These are phyloP conservation scores for Leishmania gerbilli DNA, from an alignment of 208 protist species.

Conservation along the genomic window DNA sequence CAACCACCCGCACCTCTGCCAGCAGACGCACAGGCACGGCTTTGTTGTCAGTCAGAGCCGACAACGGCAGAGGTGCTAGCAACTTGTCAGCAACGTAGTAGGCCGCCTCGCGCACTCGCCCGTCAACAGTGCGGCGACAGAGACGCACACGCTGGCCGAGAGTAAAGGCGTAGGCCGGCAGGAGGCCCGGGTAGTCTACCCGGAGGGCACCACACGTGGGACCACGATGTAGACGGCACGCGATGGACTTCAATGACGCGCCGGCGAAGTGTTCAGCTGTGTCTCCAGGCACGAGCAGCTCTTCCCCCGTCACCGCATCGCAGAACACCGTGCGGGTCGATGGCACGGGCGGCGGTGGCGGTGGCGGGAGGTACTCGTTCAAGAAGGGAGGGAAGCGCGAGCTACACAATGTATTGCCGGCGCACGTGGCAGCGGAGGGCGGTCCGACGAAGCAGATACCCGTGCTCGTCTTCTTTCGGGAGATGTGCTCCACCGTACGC, in stretches of 20 bases:
- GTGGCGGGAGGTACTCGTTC: conserved; percentile 52
- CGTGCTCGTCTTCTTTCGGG: conserved; percentile 74
- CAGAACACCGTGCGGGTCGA: conserved; percentile 42
- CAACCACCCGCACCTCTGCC: conserved; percentile 59
- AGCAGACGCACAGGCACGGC: conserved; percentile 31
- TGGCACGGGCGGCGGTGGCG: conserved; percentile 8
- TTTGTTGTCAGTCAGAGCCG: background rate
- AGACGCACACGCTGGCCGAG: conserved; percentile 67
- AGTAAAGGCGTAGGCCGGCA: conserved; percentile 74
- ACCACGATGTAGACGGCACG: background rate
- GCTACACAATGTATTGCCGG: conserved; percentile 13
- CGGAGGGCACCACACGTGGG: background rate
- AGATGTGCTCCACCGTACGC: conserved; percentile 14
- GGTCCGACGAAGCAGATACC: conserved; percentile 80
- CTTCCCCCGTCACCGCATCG: conserved; percentile 35
- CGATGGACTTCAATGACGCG: background rate
- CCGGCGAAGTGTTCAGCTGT: background rate
- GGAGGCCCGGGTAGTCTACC: conserved; percentile 25
- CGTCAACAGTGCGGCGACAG: background rate
- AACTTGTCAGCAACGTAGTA: conserved; percentile 73
- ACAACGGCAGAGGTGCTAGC: conserved; percentile 19
- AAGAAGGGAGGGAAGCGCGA: conserved; percentile 62
- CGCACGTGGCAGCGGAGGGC: conserved; percentile 2
- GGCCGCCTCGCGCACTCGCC: conserved; percentile 1
- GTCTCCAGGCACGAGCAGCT: background rate